Evolutionary conservation across 176 grass and related monocot species (phyloP).

Genomic region (Carex pumila): DNA sequence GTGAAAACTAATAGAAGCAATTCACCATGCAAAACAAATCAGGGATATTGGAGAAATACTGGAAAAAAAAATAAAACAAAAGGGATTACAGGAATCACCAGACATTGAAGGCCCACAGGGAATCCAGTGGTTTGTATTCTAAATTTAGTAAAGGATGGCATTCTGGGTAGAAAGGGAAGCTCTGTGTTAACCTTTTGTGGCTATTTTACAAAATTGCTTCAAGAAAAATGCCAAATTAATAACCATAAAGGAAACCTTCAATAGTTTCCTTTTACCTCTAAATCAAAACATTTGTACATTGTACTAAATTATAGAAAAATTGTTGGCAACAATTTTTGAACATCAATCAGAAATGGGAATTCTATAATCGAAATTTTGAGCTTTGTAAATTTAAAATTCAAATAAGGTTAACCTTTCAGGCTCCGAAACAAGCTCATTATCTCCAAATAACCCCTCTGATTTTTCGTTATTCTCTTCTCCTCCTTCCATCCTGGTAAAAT

Average conservation of each 20-base stretch:
- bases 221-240: background rate
- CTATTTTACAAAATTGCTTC: background rate
- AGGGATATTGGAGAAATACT: background rate
- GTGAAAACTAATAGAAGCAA: background rate
- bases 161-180: background rate
- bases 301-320: background rate
- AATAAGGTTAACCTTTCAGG: background rate
- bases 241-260: background rate
- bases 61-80: background rate
- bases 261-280: background rate
- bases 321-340: background rate
- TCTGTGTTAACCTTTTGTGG: background rate
- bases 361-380: background rate
- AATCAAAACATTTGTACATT: background rate
- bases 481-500: background rate
- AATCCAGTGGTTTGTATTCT: background rate
- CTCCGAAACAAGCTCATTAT: background rate
- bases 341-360: background rate
- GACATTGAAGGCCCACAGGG: background rate
- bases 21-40: background rate
- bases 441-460: background rate
- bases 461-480: background rate
- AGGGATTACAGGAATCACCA: background rate
- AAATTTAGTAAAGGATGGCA: slow-evolving; percentile 6
- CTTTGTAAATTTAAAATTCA: background rate